phyloP scores from a whole-genome alignment of 306 rosid genomes.

The Mimosa pudica region DNA sequence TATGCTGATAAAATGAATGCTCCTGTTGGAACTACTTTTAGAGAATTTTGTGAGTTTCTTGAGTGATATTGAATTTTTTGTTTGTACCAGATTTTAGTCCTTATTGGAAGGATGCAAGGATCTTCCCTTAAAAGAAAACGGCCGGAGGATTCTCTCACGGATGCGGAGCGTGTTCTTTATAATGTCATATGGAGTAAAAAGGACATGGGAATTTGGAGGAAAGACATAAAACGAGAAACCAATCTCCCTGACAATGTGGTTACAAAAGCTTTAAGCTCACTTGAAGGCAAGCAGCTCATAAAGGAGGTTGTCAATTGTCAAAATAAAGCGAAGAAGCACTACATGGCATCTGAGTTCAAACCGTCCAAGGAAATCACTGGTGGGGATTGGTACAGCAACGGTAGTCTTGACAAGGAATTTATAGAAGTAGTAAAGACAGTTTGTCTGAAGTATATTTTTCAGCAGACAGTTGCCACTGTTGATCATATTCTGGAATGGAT shows the following conservation, averaged over 20 bases:
- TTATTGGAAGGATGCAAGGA: conserved; percentile 42
- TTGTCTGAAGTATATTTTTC: conserved; percentile 44
- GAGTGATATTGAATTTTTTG: not conserved
- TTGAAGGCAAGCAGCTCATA: conserved; percentile 43
- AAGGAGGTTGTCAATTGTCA: conserved; percentile 68
- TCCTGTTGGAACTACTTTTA: not conserved
- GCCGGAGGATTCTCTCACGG: conserved; percentile 50
- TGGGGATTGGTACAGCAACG: conserved; percentile 68
- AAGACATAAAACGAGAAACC: conserved; percentile 60
- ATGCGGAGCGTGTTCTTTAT: conserved; percentile 49
- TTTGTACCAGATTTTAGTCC: not conserved
- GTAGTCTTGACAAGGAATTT: conserved; percentile 51
- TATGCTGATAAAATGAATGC: conserved; percentile 1
- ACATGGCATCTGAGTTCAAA: conserved; percentile 67
- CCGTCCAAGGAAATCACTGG: conserved; percentile 74
- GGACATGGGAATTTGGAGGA: conserved; percentile 65
- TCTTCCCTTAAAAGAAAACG: conserved; percentile 60
- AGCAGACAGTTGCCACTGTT: conserved; percentile 51
- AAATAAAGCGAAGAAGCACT: conserved; percentile 70
- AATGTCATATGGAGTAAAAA: conserved; percentile 54
- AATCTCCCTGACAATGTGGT: conserved; percentile 46
- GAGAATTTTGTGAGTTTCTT: not conserved
- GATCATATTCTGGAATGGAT: conserved; percentile 50
- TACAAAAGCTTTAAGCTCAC: conserved; percentile 53
- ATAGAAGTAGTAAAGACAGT: conserved; percentile 45